These are phyloP conservation scores for Solanum medicagineum DNA, from an alignment of 257 asterid species.

Conservation along the genomic window DNA sequence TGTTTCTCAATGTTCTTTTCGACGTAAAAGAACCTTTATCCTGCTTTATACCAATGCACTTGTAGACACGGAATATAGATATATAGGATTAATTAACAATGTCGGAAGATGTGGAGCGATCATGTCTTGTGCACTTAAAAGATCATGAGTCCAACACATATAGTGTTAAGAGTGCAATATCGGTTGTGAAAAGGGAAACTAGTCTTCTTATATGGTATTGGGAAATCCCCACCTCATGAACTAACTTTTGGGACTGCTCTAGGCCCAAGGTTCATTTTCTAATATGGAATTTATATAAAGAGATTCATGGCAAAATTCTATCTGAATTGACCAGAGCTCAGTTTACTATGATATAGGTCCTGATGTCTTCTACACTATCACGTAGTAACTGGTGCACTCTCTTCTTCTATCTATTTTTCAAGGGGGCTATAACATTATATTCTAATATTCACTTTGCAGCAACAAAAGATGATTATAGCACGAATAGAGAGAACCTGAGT, in stretches of 20 bases:
- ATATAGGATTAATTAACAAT: background rate
- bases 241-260: background rate
- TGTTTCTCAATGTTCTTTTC: background rate
- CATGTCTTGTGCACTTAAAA: background rate
- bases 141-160: background rate
- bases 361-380: background rate
- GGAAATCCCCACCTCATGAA: background rate
- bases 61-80: background rate
- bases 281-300: background rate
- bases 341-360: background rate
- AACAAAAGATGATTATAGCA: background rate
- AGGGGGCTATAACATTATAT: background rate
- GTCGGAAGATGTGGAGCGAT: background rate
- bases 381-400: background rate
- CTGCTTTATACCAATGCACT: background rate
- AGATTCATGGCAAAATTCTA: background rate
- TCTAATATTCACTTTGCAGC: background rate
- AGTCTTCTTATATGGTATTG: background rate
- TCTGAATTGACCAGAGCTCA: background rate
- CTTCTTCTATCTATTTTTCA: background rate
- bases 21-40: background rate
- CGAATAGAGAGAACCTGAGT: background rate
- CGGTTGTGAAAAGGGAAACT: background rate
- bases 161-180: background rate
- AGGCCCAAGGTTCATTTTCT: background rate